Evolutionary conservation across 2,329 filamentous ascomycete species (phyloP), one percentile per base, ranked within the genome.

Genomic region (Aspergillus pseudotamarii): DNA sequence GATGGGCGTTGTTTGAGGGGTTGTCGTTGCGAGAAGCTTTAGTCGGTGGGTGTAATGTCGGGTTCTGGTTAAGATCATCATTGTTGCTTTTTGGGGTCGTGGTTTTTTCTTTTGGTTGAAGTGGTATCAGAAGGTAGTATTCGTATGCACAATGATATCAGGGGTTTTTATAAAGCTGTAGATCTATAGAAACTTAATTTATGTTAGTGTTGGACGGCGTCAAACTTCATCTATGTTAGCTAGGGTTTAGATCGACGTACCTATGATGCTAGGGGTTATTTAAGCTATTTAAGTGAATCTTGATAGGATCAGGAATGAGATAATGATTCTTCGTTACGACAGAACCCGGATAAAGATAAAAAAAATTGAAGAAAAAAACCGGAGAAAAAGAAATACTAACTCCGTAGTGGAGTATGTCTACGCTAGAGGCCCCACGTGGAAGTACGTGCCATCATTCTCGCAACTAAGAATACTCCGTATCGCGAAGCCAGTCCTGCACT

Each of bases 31-130:
- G 54, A 64, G 32, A 10, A 30, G 9, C 54, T 23, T 36, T 48
- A 45, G 60, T 45, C 32, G 63, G 59, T 51, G 56, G 43, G 64
- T 41, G 9, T 51, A 51, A 38, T 58, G 61, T 26, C 67, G 46
- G 43, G 45, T 56, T 38, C 53, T 54, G 45, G 59, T 32, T 34
- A 66, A 30, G n/a, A 54, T 57, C 14, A 59, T 53, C 62, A 65
- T 66, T 58, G 50, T 62, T 36, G 41, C 34, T 38, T 30, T 41
- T 43, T 12, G n/a, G 5, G 45, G 43, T 14, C 16, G 21, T 48
- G 45, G 2, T 4, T 34, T 32, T 32, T 32, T 5, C 26, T 34
- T 36, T 16, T 48, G 10, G n/a, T 16, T 41, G 38, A 41, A 19
- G 16, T 41, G 6, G 16, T 41, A 41, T 41, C 19, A 19, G 19